Percentiles rank a stretch among this genome's conserved stretches.
phyloP scores from a whole-genome alignment of 208 protist species.

The Endotrypanum monterogeii region DNA sequence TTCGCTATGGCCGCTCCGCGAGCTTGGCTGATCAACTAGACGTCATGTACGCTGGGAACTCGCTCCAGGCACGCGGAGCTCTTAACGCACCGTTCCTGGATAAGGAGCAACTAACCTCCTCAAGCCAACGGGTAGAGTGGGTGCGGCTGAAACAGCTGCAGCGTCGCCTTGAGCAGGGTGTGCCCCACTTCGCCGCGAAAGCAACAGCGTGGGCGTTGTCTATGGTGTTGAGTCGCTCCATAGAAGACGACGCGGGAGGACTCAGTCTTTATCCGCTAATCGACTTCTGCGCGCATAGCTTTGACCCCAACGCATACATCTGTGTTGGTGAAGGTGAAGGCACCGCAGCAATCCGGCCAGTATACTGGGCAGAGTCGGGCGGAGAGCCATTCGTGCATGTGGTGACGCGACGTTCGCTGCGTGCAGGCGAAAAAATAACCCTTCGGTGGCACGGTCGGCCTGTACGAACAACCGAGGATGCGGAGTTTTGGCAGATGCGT shows the following conservation, averaged over 20 bases:
- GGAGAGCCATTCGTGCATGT: slow-evolving; percentile 66
- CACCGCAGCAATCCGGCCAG: slow-evolving; percentile 4
- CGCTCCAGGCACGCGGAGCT: slow-evolving; percentile 53
- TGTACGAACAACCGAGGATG: slow-evolving; percentile 50
- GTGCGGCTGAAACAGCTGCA: slow-evolving; percentile 49
- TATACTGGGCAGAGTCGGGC: slow-evolving; percentile 30
- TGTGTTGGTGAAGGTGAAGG: slow-evolving; percentile 12
- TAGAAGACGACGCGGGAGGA: slow-evolving; percentile 57
- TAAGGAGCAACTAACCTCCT: slow-evolving; percentile 39
- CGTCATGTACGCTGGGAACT: slow-evolving; percentile 78
- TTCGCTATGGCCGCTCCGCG: slow-evolving; percentile 15
- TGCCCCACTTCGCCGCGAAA: slow-evolving; percentile 83
- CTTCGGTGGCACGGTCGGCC: slow-evolving; percentile 50
- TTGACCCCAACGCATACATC: slow-evolving; percentile 50
- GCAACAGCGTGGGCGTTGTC: slow-evolving; percentile 77
- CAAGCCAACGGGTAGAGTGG: slow-evolving; percentile 68
- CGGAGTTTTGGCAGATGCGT: slow-evolving; percentile 77
- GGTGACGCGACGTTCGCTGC: slow-evolving; percentile 40
- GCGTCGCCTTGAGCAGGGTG: slow-evolving; percentile 74
- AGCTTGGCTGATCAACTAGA: slow-evolving; percentile 54
- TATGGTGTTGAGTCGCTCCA: slow-evolving; percentile 69
- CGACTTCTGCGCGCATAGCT: slow-evolving; percentile 83
- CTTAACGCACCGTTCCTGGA: slow-evolving; percentile 76
- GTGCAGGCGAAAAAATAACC: slow-evolving; percentile 56
- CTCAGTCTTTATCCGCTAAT: slow-evolving; percentile 75